Base-by-base conservation (phyloP, 495 filamentous ascomycete species). In the Aspergillus heteromorphus region DNA sequence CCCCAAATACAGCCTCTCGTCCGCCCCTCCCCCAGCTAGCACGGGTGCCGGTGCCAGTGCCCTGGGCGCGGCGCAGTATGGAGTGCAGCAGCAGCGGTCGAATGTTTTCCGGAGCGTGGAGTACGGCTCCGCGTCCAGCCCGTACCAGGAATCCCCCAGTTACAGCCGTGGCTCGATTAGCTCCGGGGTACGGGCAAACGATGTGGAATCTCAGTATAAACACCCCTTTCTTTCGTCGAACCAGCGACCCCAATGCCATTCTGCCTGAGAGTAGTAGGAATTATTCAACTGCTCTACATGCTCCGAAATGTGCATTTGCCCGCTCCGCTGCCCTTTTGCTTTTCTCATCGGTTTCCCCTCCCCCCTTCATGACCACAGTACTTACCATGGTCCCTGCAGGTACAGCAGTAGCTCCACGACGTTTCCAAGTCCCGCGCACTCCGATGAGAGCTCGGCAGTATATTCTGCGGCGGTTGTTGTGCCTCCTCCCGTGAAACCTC, bases 151-250 rank as follows among this genome's bases (percentile, higher is more conserved):
- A 51, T 57, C 59, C 42, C 55, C 64, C 16, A 67, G 47, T 52
- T 60, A 61, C 45, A 58, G 58, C 17, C 64, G 63, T 40, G 65
- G 64, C 25, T 67, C 62, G 43, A 59, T 60, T 49, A 53, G 60
- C 55, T 63, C 69, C 50, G 55, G 40, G 19, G 55, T 60, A 49
- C 67, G 66, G 51, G 53, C 60, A 42, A 65, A 63, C 58, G 72
- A 73, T 55, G 45, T 69, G 60, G 72, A 74, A 41, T 73, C 68
- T 52, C 68, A 70, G 72, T 74, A 73, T 70, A 59, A 56, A 66
- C 58, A 66, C 65, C 49, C 55, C 60, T 59, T 55, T 40, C 45
- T 63, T 53, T 55, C 51, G 36, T 59, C 34, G 27, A 9, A 51
- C 40, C 38, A 49, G 31, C 36, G 40, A 38, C 34, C 34, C 34